Evolutionary conservation across 2,329 filamentous ascomycete species (phyloP).

Genomic region (Calonectria pseudoreteaudii): DNA sequence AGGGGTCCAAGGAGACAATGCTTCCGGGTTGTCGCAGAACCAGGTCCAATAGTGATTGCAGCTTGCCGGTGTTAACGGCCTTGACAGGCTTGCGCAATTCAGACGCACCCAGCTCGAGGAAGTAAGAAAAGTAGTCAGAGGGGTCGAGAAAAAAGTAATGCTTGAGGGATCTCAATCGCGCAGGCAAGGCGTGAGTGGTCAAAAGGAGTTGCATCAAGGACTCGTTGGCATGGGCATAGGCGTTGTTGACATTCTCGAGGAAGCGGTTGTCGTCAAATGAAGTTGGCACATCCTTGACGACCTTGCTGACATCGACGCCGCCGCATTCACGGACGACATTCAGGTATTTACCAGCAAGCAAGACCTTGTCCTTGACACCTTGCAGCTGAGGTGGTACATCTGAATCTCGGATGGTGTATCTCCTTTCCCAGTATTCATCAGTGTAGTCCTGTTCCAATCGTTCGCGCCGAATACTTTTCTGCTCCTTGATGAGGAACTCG

Average conservation of each 20-base stretch:
- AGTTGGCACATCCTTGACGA: conserved; percentile 86
- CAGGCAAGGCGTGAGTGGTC: conserved; percentile 91
- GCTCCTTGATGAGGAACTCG: conserved; percentile 95
- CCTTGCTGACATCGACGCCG: conserved; percentile 92
- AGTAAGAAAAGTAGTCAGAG: conserved; percentile 98
- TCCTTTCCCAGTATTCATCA: conserved; percentile 98
- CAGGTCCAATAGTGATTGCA: conserved; percentile 95
- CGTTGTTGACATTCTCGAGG: conserved; percentile 93
- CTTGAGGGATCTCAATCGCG: conserved; percentile 89
- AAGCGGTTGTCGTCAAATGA: conserved; percentile 94
- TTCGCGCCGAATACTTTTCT: conserved; percentile 93
- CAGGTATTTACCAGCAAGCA: conserved; percentile 95
- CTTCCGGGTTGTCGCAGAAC: conserved; percentile 96
- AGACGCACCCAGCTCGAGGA: conserved; percentile 89
- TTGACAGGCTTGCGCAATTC: conserved; percentile 92
- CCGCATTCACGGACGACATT: conserved; percentile 98
- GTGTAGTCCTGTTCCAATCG: conserved; percentile 96
- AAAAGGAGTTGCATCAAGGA: conserved; percentile 91
- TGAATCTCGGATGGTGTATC: conserved; percentile 93
- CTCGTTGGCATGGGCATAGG: conserved; percentile 95
- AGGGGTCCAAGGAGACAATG: conserved; percentile 92
- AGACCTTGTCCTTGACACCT: conserved; percentile 90
- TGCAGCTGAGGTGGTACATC: conserved; percentile 94
- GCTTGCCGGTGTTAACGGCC: conserved; percentile 88
- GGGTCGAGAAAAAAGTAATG: conserved; percentile 99